A percentile compares a stretch with the other conserved stretches of the same genome.
phyloP scores from a whole-genome alignment of 2,329 filamentous ascomycete species.

The Mollisiaceae sp. region DNA sequence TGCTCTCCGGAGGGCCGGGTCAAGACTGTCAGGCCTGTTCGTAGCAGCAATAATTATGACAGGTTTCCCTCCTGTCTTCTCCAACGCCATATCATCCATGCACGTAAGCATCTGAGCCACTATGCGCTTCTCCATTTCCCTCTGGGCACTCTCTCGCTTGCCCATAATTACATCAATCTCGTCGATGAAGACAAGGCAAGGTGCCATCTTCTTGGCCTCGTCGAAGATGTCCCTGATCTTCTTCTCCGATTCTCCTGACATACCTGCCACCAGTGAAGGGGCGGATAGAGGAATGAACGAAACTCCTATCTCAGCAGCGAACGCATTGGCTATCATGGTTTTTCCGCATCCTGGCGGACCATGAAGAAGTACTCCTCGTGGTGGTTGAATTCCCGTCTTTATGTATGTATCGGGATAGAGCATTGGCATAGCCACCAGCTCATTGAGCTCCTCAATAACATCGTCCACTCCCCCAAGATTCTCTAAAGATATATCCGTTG shows the following conservation, averaged over 20 bases:
- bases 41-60: conserved; percentile 93
- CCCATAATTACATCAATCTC: conserved; percentile 91
- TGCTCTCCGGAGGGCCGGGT: conserved; percentile 74
- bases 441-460: conserved; percentile 70
- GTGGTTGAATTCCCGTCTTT: conserved; percentile 69
- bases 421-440: conserved; percentile 76
- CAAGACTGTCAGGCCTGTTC: conserved; percentile 84
- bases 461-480: conserved; percentile 80
- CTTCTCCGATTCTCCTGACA: conserved; percentile 89
- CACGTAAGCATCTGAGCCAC: conserved; percentile 83
- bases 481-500: conserved; percentile 68
- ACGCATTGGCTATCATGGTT: conserved; percentile 81
- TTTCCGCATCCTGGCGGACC: conserved; percentile 88
- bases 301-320: conserved; percentile 75
- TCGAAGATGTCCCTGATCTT: conserved; percentile 86
- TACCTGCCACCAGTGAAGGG: conserved; percentile 81
- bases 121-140: conserved; percentile 89
- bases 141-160: conserved; percentile 81
- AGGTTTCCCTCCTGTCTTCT: conserved; percentile 74
- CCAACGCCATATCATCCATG: conserved; percentile 80
- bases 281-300: conserved; percentile 84
- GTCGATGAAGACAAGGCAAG: conserved; percentile 90
- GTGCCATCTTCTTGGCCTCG: conserved; percentile 82
- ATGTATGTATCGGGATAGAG: conserved; percentile 69
- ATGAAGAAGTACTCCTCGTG: conserved; percentile 77